Conservation (phyloP, 495 filamentous ascomycete species). For the Aeminium ludgeri region DNA sequence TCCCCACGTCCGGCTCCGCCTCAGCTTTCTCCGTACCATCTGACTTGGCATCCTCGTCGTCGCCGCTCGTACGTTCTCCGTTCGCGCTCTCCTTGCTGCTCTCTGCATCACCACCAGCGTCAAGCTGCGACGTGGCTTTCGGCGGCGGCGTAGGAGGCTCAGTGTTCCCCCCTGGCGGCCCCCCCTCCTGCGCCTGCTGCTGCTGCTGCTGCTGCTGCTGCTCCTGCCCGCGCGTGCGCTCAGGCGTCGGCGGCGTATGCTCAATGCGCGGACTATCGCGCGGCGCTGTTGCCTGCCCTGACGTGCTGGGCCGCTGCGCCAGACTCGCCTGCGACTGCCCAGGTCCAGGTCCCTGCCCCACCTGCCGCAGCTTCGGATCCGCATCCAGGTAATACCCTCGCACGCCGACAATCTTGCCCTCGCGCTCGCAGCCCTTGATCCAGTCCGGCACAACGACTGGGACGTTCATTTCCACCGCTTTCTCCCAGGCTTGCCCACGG, state of each 20-base stretch:
- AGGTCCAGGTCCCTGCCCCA: no score
- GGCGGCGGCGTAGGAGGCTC: conserved; percentile 6
- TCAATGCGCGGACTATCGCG: conserved; percentile 26
- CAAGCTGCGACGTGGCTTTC: background rate
- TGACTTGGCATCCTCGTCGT: conserved; percentile 22
- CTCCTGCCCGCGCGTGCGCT: conserved; percentile 5
- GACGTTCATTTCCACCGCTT: conserved; percentile 93
- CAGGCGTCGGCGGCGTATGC: conserved; percentile 30
- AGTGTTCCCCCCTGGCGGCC: background rate
- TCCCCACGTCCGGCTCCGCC: background rate
- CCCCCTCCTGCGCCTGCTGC: conserved; percentile 1
- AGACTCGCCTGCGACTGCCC: conserved; percentile 18
- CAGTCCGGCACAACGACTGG: conserved; percentile 96
- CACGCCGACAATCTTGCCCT: conserved; percentile 85
- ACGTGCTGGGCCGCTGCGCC: no score
- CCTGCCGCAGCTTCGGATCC: conserved; percentile 46
- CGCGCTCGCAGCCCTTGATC: conserved; percentile 84
- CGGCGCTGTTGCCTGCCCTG: conserved; percentile 8
- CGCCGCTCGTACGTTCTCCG: conserved; percentile 15
- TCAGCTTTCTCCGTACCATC: background rate
- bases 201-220: conserved; percentile 4
- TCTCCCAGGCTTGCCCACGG: conserved; percentile 77
- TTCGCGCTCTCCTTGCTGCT: background rate
- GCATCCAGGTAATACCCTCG: conserved; percentile 91
- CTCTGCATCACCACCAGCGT: background rate